A percentile compares a stretch with the other conserved stretches of the same genome.
Conservation (phyloP, 371 early-diverging fungal genomes). For the Lichtheimia hyalospora region DNA sequence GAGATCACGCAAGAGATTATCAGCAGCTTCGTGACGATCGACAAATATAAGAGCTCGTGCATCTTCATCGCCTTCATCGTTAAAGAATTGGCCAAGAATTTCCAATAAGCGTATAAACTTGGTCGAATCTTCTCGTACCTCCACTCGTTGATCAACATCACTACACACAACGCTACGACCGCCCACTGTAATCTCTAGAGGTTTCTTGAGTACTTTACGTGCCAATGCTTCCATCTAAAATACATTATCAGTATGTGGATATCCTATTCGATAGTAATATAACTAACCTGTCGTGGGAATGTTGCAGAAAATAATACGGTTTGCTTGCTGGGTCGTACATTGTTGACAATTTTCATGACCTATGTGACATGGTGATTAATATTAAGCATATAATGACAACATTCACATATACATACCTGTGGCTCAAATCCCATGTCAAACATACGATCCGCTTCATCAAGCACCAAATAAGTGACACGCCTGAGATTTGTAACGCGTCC, state of each 20-base stretch:
- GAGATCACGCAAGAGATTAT: conserved; percentile 83
- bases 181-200: conserved; percentile 94
- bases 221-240: conserved; percentile 93
- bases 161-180: conserved; percentile 87
- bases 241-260: too few relatives aligned
- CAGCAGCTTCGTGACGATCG: conserved; percentile 94
- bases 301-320: conserved; percentile 96
- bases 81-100: conserved; percentile 81
- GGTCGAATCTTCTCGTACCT: conserved; percentile 81
- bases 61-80: conserved; percentile 58
- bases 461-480: conserved; percentile 95
- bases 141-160: conserved; percentile 90
- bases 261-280: too few relatives aligned
- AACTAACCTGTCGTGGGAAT: conserved; percentile 82
- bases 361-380: conserved; percentile 9
- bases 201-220: conserved; percentile 85
- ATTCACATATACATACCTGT: conserved; percentile 58
- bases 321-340: conserved; percentile 93
- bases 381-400: neutral
- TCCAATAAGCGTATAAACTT: conserved; percentile 89
- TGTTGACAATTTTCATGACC: conserved; percentile 95
- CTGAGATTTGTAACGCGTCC: conserved; percentile 94
- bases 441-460: conserved; percentile 99
- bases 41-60: conserved; percentile 89
- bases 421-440: conserved; percentile 99